Base-by-base conservation (phyloP, 306 rosid species). In the Hippophae tibetana region DNA sequence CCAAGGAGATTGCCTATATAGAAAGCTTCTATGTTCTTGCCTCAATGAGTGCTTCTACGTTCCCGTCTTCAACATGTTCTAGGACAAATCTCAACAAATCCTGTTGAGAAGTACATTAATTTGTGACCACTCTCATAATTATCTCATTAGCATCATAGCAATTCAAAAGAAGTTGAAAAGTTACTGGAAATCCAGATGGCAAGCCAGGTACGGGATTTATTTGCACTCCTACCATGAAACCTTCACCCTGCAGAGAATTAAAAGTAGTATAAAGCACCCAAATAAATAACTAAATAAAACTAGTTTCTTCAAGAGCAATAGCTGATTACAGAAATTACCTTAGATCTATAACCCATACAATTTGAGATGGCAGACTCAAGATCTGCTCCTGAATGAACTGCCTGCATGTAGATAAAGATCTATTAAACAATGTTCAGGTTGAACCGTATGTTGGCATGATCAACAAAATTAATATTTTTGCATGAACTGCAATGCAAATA, bases 191-290 rank as follows among this genome's bases (percentile, higher is more conserved):
- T 65, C 80, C 95, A 69, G 88, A 75, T 10, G 99, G 99, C 83
- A 92, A 68, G 79, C 95, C 99, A 62, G 95, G 48, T 69, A 92
- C 78, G 23, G 99, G 84, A 78, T 87, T 92, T 71, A 92, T 75
- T 74, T 88, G 53, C 80, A 92, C 99, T 47, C 99, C 99, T 41
- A 92, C 99, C 99, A 92, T 92, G 87, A 92, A 92, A 70, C 96
- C 99, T 78, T 88, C 85, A 80, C 99, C 99, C 99, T 92, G 82
- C 72, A 74, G 70, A 76, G 56, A 31, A 31, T 31, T 31, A 31
- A 31, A 31, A 31, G 38, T 31, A 31, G 38, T 31, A 31, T 31
- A 31, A 2, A 4, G 5, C 38, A 2, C 5, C 38, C 38, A 31
- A 31, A 31, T 31, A 31, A 31, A 31, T 31, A 31, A 31, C 38